Conservation (phyloP, 768 basidiomycete species). For the Tephrocybe sp. region DNA sequence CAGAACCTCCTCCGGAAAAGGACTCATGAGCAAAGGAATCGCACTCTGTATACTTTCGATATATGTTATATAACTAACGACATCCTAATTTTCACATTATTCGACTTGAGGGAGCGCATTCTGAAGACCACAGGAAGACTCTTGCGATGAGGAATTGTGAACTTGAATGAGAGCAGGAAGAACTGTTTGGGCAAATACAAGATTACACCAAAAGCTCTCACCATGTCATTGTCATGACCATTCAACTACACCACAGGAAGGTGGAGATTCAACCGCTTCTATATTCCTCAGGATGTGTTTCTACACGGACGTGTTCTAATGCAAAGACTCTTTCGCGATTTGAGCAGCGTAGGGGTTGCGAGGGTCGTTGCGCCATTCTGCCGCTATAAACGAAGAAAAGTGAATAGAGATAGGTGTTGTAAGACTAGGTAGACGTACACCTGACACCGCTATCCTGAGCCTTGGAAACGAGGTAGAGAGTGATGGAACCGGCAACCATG, state of each 20-base stretch:
- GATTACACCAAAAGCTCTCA: background rate
- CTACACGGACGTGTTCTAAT: constrained; percentile 26
- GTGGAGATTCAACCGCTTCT: constrained; percentile 9
- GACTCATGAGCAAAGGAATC: constrained; percentile 1
- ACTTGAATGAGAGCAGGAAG: too few relatives aligned
- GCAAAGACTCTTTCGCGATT: constrained; percentile 61
- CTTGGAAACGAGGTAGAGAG: constrained; percentile 63
- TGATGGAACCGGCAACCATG: constrained; percentile 61
- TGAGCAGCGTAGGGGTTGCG: constrained; percentile 81
- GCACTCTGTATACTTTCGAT: constrained; percentile 4
- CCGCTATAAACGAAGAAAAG: constrained; percentile 39
- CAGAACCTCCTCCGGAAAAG: constrained; percentile 37
- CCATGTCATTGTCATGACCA: background rate
- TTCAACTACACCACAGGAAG: background rate
- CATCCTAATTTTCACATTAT: background rate
- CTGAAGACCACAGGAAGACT: too few relatives aligned
- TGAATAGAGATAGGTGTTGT: background rate
- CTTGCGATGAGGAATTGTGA: too few relatives aligned
- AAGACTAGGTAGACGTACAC: constrained; percentile 47
- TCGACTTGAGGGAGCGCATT: too few relatives aligned
- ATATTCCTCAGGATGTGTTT: constrained; percentile 6
- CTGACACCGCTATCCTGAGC: constrained; percentile 67
- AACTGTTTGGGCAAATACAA: too few relatives aligned
- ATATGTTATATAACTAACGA: background rate
- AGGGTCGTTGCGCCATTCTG: constrained; percentile 68